A percentile compares a stretch with the other conserved stretches of the same genome.
These are phyloP conservation scores for Rhizopus sp. DNA, from an alignment of 371 early-diverging fungal genomes.

Conservation along the genomic window DNA sequence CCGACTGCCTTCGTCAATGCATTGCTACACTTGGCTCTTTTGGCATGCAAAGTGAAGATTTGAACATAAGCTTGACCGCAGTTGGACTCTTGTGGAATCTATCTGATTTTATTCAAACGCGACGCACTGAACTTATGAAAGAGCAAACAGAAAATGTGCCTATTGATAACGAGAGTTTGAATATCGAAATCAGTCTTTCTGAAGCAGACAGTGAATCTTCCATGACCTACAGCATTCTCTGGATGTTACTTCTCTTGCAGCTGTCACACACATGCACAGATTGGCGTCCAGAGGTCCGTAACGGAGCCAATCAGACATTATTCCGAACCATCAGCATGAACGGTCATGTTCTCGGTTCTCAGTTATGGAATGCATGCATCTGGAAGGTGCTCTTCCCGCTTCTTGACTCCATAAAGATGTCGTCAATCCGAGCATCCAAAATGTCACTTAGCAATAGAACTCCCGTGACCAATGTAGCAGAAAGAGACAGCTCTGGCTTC, in stretches of 20 bases:
- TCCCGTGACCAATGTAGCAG: slow-evolving; percentile 23
- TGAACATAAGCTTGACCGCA: slow-evolving; percentile 94
- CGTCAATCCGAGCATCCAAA: slow-evolving; percentile 47
- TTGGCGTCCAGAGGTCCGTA: slow-evolving; percentile 89
- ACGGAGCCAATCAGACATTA: slow-evolving; percentile 92
- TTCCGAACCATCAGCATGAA: slow-evolving; percentile 92
- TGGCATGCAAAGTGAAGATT: slow-evolving; percentile 85
- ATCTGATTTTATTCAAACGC: slow-evolving; percentile 78
- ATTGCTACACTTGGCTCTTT: slow-evolving; percentile 83
- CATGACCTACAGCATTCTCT: slow-evolving; percentile 66
- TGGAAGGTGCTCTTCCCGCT: slow-evolving; percentile 90
- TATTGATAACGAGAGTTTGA: slow-evolving; percentile 36
- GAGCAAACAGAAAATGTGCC: slow-evolving; percentile 17
- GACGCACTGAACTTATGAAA: slow-evolving; percentile 55
- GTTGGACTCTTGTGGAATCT: slow-evolving; percentile 93
- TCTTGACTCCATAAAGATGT: slow-evolving; percentile 74
- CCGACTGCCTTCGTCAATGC: slow-evolving; percentile 77
- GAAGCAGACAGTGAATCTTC: slow-evolving; percentile 46
- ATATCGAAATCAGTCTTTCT: slow-evolving; percentile 38
- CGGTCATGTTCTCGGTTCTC: slow-evolving; percentile 65
- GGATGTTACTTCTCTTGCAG: slow-evolving; percentile 85
- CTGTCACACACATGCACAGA: slow-evolving; percentile 87
- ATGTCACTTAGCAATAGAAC: slow-evolving; percentile 24
- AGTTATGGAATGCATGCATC: slow-evolving; percentile 85
- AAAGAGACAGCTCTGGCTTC: slow-evolving; percentile 43